A percentile compares a stretch with the other conserved stretches of the same genome.
Conservation (phyloP, 345 rosid genomes). For the Camelina neglecta region DNA sequence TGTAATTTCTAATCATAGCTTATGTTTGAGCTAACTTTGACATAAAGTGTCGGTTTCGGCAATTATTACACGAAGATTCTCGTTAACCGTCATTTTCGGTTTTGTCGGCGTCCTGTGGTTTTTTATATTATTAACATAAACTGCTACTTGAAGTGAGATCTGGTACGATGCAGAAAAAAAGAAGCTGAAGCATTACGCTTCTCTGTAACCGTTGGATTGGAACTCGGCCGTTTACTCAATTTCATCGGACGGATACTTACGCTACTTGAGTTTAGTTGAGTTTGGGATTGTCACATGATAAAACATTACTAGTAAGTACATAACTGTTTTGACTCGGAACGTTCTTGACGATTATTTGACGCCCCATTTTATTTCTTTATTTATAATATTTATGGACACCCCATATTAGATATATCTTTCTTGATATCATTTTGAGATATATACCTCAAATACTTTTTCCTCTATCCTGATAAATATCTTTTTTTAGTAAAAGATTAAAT, state of each 20-base stretch:
- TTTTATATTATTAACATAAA: slow-evolving; percentile 25
- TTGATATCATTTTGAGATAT: slow-evolving; percentile 3
- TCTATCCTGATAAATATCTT: not conserved
- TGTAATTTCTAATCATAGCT: slow-evolving; percentile 35
- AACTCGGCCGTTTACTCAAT: not conserved
- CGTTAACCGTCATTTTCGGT: slow-evolving; percentile 48
- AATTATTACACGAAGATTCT: slow-evolving; percentile 45
- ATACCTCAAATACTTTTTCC: not conserved
- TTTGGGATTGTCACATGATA: slow-evolving; percentile 17
- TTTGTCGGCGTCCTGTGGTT: slow-evolving; percentile 43
- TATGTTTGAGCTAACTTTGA: slow-evolving; percentile 46
- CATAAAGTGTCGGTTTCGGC: slow-evolving; percentile 47
- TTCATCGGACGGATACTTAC: slow-evolving; percentile 26
- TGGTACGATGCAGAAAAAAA: slow-evolving; percentile 12
- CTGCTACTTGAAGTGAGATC: slow-evolving; percentile 36
- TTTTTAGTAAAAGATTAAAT: no score
- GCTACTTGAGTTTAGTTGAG: not conserved
- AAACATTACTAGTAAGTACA: slow-evolving; percentile 3
- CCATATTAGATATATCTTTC: not conserved
- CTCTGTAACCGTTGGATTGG: slow-evolving; percentile 28
- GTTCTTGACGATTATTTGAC: slow-evolving; percentile 20
- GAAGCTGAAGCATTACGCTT: not conserved
- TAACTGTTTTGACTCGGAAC: slow-evolving; percentile 15
- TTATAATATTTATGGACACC: not conserved
- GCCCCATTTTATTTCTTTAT: not conserved